Base-by-base conservation (phyloP, 2,329 filamentous ascomycete species). In the Trichophyton verrucosum region DNA sequence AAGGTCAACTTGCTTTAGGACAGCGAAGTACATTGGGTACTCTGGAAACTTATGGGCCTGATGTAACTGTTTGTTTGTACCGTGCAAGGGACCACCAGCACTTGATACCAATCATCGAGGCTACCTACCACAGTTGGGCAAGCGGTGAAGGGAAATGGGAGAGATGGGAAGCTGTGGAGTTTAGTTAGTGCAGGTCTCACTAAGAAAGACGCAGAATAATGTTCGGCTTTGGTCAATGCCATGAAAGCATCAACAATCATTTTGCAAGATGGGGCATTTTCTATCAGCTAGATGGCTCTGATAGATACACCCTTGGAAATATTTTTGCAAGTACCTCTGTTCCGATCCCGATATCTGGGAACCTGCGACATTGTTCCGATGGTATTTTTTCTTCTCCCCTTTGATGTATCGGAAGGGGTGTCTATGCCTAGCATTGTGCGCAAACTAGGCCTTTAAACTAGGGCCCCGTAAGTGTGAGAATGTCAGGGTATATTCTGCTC, bases 1-100 rank as follows among this genome's bases (percentile, higher is more conserved):
- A 57, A 46, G 57, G 53, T 56, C 61, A 60, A 60, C 61, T 56
- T 56, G 33, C 15, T 61, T 44, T 60, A 13, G 20, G 55, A 42
- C n/a, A n/a, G 20, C 55, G 5, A 60, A 27, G 38, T 36, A 44
- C 24, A 38, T 20, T 22, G 30, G 38, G 38, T 38, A 57, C 8
- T 22, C 11, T 47, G 36, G 59, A 22, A 22, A 53, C 15, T 38
- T 42, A 38, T 59, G 47, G 60, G 56, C 51, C 61, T 60, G 61
- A 51, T 61, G 36, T 59, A 60, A 38, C 47, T 61, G 58, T 62
- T 64, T 66, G 63, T 63, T 63, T 64, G 58, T 56, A 61, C 20
- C 38, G 42, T 49, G 40, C 57, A 60, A 62, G 58, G 36, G 42
- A 44, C 62, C 62, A 64, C 47, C 60, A 33, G 64, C 57, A 44